Evolutionary conservation across 116 monocot genomes (phyloP), one percentile per base, ranked within the genome.

Genomic region (Trichopus zeylanicus): DNA sequence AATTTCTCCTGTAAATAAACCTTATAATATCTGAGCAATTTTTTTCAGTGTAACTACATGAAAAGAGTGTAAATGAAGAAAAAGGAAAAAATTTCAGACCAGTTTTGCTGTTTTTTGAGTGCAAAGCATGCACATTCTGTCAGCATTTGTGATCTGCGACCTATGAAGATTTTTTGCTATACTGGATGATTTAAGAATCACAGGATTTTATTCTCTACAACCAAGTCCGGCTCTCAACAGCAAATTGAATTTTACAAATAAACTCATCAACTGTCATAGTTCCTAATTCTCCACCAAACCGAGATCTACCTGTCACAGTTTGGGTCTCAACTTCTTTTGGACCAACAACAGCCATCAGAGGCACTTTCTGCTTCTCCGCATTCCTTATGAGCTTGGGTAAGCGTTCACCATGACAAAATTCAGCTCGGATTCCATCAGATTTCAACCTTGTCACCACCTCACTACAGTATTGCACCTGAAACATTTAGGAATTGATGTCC

Each of bases 311-410:
- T n/a, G 95, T 91, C 27, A 97, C 73, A 5, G 84, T 90, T 28
- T 68, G 31, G 16, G 74, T 55, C 32, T 90, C 81, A 12, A 76
- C 81, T 69, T 95, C 90, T 64, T 89, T 90, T 19, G 89, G 87
- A 6, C 95, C 95, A 32, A 84, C 83, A 51, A 90, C 95, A 29
- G 83, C 83, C 95, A 90, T 90, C 6, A 90, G 65, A 46, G 90
- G 90, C 46, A 90, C 70, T 67, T 95, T 95, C 76, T 90, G 90
- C 63, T 90, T 97, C 71, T 97, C 95, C 31, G 95, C 90, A 61
- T 75, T 97, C 48, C 95, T 78, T 70, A 97, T 80, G 31, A 97
- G 87, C 68, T 97, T 97, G 0, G 91, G 87, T 26, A 97, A 70
- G 29, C 90, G 80, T 53, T 97, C 95, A 1, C 91, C 91, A 26